phyloP scores from a whole-genome alignment of 2,329 filamentous ascomycete genomes.

The Fusarium albosuccineum region DNA sequence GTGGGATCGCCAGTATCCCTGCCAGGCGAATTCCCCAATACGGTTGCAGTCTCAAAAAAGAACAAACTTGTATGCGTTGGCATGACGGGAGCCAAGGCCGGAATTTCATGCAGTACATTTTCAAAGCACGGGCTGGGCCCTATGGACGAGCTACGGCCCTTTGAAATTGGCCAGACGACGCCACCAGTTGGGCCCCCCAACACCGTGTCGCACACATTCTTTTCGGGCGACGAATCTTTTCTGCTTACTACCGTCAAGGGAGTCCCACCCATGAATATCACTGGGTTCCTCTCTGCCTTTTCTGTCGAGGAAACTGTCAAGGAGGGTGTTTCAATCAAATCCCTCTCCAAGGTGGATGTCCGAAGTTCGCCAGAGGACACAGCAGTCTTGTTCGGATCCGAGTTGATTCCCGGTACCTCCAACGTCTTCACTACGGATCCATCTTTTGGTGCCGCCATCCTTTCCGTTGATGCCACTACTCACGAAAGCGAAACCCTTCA shows the following conservation, averaged over 20 bases:
- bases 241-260: conserved; percentile 73
- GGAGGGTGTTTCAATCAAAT: too few species aligned
- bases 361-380: conserved; percentile 64
- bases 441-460: conserved; percentile 66
- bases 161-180: conserved; percentile 67
- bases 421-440: conserved; percentile 69
- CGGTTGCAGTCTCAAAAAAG: conserved; percentile 61
- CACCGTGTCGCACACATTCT: conserved; percentile 72
- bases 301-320: conserved; percentile 50
- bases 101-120: conserved; percentile 60
- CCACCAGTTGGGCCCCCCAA: conserved; percentile 70
- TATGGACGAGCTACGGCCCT: conserved; percentile 60
- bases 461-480: conserved; percentile 56
- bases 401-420: conserved; percentile 57
- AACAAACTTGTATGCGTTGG: conserved; percentile 61
- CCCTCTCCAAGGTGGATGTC: conserved; percentile 44
- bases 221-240: conserved; percentile 64
- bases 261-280: conserved; percentile 65
- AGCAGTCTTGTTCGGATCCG: conserved; percentile 68
- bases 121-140: conserved; percentile 52
- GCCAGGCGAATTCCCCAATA: conserved; percentile 66
- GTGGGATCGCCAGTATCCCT: conserved; percentile 58
- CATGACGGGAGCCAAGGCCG: conserved; percentile 58
- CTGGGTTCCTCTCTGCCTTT: conserved; percentile 68
- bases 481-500: conserved; percentile 51